Percentiles rank a stretch among this genome's conserved stretches.
These are phyloP conservation scores for Epichloe brachyelytri DNA, from an alignment of 2,329 filamentous ascomycete species.

Conservation along the genomic window DNA sequence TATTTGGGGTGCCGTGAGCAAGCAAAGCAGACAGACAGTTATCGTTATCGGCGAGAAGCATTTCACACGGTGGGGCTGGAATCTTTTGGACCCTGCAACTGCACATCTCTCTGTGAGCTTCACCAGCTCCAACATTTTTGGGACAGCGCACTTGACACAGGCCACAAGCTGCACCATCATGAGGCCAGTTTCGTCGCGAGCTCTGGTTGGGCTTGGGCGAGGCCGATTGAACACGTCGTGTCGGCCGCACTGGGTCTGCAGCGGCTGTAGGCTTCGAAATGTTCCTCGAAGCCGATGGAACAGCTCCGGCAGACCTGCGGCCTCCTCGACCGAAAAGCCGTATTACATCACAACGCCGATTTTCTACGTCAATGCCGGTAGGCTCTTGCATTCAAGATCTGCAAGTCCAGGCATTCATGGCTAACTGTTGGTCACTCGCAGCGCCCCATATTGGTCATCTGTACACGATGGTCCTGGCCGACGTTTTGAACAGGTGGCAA, in stretches of 20 bases:
- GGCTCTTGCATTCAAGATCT: background rate
- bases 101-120: background rate
- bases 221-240: constrained; percentile 9
- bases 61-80: constrained; percentile 1
- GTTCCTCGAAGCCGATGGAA: constrained; percentile 16
- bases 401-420: background rate
- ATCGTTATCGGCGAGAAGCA: background rate
- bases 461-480: constrained; percentile 82
- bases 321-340: constrained; percentile 44
- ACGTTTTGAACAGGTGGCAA: constrained; percentile 89
- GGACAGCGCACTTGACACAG: background rate
- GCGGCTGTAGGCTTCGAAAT: constrained; percentile 15
- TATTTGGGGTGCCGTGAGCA: background rate
- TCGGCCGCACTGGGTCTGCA: constrained; percentile 15
- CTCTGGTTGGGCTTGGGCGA: constrained; percentile 13
- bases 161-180: constrained; percentile 9
- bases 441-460: constrained; percentile 91
- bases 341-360: constrained; percentile 96
- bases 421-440: constrained; percentile 19
- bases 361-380: constrained; percentile 96
- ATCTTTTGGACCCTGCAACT: background rate
- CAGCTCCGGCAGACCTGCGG: constrained; percentile 15
- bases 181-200: constrained; percentile 16
- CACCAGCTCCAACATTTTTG: background rate
- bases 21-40: background rate